Conservation (phyloP, 2,329 filamentous ascomycete genomes). For the Penicillium sp. region DNA sequence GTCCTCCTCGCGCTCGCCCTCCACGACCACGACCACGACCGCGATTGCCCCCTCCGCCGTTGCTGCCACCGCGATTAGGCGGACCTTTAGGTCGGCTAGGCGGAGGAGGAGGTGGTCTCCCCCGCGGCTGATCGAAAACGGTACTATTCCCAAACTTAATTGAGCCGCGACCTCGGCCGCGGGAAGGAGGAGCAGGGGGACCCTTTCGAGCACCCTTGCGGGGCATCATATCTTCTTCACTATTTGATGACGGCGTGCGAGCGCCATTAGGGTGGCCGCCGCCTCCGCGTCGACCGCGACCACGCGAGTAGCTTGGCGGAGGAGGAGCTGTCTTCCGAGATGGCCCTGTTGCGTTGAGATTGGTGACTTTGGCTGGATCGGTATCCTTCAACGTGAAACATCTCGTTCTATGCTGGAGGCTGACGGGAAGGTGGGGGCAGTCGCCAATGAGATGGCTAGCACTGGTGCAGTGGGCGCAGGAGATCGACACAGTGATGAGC, state of each 20-base stretch:
- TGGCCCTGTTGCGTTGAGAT: conserved; percentile 29
- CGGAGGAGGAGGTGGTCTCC: conserved; percentile 7
- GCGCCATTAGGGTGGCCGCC: conserved; percentile 16
- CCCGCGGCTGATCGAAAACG: conserved; percentile 16
- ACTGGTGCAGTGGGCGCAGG: conserved; percentile 41
- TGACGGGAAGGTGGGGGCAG: conserved; percentile 32
- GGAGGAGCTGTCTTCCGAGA: conserved; percentile 5
- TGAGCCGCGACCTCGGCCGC: conserved; percentile 24
- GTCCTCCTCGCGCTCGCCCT: conserved; percentile 8
- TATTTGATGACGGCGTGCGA: conserved; percentile 26
- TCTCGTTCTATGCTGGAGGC: conserved; percentile 22
- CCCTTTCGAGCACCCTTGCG: conserved; percentile 22
- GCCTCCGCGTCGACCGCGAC: conserved; percentile 23
- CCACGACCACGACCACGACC: conserved; percentile 18
- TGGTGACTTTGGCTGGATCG: conserved; percentile 33
- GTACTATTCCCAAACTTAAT: conserved; percentile 33
- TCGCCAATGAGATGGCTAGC: conserved; percentile 41
- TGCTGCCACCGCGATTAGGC: conserved; percentile 8
- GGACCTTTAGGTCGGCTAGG: background rate
- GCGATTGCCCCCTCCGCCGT: conserved; percentile 14
- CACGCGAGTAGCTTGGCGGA: conserved; percentile 1
- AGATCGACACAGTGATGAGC: conserved; percentile 38
- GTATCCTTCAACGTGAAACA: conserved; percentile 37
- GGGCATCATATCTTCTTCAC: conserved; percentile 33
- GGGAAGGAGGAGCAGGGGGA: conserved; percentile 21